These are phyloP conservation scores for Daldinia bambusicola DNA, from an alignment of 495 filamentous ascomycete genomes.

Conservation along the genomic window DNA sequence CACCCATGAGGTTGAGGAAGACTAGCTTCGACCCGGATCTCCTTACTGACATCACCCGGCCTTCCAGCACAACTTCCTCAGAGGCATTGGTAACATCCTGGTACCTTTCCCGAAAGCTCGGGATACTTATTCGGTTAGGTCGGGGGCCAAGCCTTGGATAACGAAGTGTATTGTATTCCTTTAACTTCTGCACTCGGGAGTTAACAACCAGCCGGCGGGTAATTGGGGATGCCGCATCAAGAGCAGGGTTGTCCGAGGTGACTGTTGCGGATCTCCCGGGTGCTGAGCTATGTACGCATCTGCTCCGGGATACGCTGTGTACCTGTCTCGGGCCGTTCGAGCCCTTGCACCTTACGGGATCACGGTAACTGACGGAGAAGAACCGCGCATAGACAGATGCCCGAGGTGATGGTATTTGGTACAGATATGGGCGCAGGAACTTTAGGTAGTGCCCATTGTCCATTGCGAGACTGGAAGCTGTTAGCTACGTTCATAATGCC, in stretches of 20 bases:
- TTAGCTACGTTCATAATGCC: constrained; percentile 23
- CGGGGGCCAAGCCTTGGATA: constrained; percentile 51
- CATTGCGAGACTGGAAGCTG: constrained; percentile 48
- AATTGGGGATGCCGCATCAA: constrained; percentile 17
- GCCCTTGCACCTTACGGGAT: neutral
- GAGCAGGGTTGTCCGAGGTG: neutral
- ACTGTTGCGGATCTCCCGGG: constrained; percentile 5
- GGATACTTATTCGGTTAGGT: constrained; percentile 50
- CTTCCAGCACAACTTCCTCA: constrained; percentile 58
- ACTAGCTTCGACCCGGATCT: constrained; percentile 72
- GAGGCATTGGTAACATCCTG: constrained; percentile 35
- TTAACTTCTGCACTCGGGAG: constrained; percentile 42
- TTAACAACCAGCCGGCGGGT: constrained; percentile 25
- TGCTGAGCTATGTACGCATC: constrained; percentile 17
- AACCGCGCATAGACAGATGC: constrained; percentile 39
- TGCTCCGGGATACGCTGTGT: constrained; percentile 1
- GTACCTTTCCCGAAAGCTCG: constrained; percentile 54
- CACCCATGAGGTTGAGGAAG: constrained; percentile 82
- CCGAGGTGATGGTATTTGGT: constrained; percentile 47
- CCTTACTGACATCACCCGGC: constrained; percentile 57
- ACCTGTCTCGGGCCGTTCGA: neutral
- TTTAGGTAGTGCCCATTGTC: constrained; percentile 51
- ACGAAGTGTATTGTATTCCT: constrained; percentile 50
- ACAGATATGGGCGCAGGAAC: constrained; percentile 66
- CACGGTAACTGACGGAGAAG: constrained; percentile 32